A percentile compares a stretch with the other conserved stretches of the same genome.
Evolutionary conservation across 495 filamentous ascomycete species (phyloP).

Genomic region (Penicillium diatomitis): DNA sequence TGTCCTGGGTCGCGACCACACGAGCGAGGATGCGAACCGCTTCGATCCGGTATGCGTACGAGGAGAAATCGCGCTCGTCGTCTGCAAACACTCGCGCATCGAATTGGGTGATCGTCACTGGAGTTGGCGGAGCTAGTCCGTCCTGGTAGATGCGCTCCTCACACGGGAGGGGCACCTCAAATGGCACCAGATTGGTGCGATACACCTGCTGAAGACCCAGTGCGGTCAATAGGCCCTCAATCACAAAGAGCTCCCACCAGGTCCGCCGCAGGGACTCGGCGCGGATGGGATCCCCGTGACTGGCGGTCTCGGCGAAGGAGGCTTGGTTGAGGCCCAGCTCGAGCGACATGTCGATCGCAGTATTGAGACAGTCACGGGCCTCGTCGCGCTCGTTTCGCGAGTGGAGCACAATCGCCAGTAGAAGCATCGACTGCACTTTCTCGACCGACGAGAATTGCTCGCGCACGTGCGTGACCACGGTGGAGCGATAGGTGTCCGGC

Average conservation of each 20-base stretch:
- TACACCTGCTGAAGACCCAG: conserved; percentile 29
- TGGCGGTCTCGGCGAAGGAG: conserved; percentile 37
- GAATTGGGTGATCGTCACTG: conserved; percentile 35
- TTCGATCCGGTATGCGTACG: conserved; percentile 43
- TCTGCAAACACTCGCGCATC: conserved; percentile 38
- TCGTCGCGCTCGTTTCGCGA: conserved; percentile 59
- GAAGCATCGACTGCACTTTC: conserved; percentile 65
- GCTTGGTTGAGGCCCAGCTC: conserved; percentile 65
- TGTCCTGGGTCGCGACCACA: conserved; percentile 46
- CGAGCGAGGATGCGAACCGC: conserved; percentile 65
- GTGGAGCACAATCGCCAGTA: conserved; percentile 71
- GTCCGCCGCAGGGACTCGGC: conserved; percentile 76
- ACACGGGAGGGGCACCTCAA: conserved; percentile 34
- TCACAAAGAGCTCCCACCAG: conserved; percentile 85
- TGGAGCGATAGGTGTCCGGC: conserved; percentile 32
- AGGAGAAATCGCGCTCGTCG: conserved; percentile 39
- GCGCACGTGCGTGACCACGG: conserved; percentile 24
- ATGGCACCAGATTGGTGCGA: conserved; percentile 27
- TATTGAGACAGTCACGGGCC: conserved; percentile 54
- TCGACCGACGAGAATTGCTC: conserved; percentile 28
- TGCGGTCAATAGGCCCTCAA: conserved; percentile 52
- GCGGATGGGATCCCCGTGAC: conserved; percentile 43
- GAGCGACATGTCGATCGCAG: conserved; percentile 61
- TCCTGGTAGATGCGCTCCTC: conserved; percentile 42
- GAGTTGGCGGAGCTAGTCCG: conserved; percentile 25